Base-by-base conservation (phyloP, 2,329 filamentous ascomycete species). In the Stachybotrys chlorohalonatus region DNA sequence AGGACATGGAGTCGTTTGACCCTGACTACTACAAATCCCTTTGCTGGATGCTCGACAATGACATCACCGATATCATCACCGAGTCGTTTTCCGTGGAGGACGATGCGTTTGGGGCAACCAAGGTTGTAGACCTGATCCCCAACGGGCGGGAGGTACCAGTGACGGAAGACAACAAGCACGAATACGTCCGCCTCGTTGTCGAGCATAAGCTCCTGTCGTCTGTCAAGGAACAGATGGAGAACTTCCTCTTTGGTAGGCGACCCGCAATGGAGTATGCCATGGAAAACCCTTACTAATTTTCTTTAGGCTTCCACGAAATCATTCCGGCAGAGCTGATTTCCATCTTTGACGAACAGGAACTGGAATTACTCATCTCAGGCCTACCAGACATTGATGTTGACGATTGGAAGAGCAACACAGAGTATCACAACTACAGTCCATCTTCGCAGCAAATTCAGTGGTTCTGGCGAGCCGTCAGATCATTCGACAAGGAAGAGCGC, bases 1-100 rank as follows among this genome's bases (percentile, higher is more conserved):
- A 99, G 76, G 94, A 99, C 66, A 97, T 99, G 91, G 94, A 99
- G 72, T 96, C 92, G 24, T 88, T 99, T 58, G 94, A 99, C 69
- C 86, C 95, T 4, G 93, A 99, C 65, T 99, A 99, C 75, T 96
- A 97, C 83, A 99, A 97, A 72, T 97, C 93, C 13, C 81, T 99
- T 24, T 84, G 94, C 57, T 99, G 95, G 95, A 97, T 99, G 85
- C 79, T 97, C 55, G 90, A 96, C 68, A 97, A 99, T 65, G 93
- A 99, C 67, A 99, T 99, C 63, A 96, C 92, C 5, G 94, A 97
- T 66, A 91, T 97, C 65, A 94, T 97, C 64, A 94, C 90, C 3
- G 93, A 99, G 73, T 95, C 90, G 1, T 97, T 99, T 69, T 94
- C 92, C 11, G 85, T 95, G 31, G 92, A 96, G 68, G 88, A 94